phyloP scores from a whole-genome alignment of 306 rosid species.

The Vigna unguiculata region DNA sequence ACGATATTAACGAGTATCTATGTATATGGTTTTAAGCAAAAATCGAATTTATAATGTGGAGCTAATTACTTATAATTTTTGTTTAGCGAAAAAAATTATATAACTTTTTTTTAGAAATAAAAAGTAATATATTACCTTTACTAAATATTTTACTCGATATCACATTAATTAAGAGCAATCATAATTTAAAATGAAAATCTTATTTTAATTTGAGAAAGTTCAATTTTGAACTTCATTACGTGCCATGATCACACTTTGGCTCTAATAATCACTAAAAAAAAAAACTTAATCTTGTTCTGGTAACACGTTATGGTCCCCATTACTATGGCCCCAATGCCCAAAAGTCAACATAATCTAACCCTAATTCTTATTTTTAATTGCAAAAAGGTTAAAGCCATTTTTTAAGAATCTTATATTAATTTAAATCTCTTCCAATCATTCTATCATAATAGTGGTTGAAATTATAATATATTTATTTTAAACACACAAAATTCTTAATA shows the following conservation, averaged over 20 bases:
- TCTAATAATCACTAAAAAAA: background rate
- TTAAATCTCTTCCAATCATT: constrained; percentile 7
- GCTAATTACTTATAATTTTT: too few relatives aligned
- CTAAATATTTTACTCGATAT: too few relatives aligned
- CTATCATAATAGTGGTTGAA: background rate
- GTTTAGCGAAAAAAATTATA: too few relatives aligned
- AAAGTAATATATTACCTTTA: too few relatives aligned
- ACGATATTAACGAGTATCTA: too few relatives aligned
- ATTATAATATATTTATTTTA: background rate
- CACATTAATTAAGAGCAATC: too few relatives aligned
- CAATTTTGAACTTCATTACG: too few relatives aligned
- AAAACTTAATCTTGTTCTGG: constrained; percentile 3
- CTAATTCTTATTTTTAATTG: constrained; percentile 11
- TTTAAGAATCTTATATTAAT: constrained; percentile 11
- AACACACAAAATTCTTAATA: background rate
- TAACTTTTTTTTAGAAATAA: too few relatives aligned
- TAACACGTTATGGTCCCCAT: constrained; percentile 34
- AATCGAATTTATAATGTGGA: too few relatives aligned
- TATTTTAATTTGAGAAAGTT: too few relatives aligned
- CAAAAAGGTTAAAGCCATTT: background rate
- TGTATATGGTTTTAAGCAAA: too few relatives aligned
- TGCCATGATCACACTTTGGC: background rate
- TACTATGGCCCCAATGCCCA: constrained; percentile 16
- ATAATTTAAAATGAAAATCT: too few relatives aligned
- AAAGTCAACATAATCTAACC: constrained; percentile 29